Conservation (phyloP, 2,329 filamentous ascomycete species). For the Apiospora kogelbergensis region DNA sequence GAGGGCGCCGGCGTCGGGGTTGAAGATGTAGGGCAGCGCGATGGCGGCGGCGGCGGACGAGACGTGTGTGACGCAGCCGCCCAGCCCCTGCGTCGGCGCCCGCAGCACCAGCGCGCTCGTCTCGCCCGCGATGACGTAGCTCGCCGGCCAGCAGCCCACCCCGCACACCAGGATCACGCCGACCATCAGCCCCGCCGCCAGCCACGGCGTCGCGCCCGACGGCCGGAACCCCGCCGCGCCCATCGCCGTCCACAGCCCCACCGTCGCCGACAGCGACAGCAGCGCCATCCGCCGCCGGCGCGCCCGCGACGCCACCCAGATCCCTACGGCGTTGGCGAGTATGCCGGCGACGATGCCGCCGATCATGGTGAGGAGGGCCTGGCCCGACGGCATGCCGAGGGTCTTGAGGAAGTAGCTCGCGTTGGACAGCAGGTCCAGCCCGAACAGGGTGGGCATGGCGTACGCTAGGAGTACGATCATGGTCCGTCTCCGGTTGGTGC, state of each 20-base stretch:
- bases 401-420: slow-evolving; percentile 41
- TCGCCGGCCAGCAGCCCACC: slow-evolving; percentile 24
- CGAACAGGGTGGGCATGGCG: slow-evolving; percentile 44
- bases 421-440: slow-evolving; percentile 42
- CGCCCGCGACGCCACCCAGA: slow-evolving; percentile 43
- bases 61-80: slow-evolving; percentile 14
- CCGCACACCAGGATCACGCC: slow-evolving; percentile 36
- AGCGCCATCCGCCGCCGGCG: slow-evolving; percentile 41
- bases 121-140: slow-evolving; percentile 35
- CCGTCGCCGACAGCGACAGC: slow-evolving; percentile 30
- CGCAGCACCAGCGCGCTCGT: slow-evolving; percentile 35
- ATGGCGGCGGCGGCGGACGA: slow-evolving; percentile 37
- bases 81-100: slow-evolving; percentile 37
- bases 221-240: slow-evolving; percentile 47
- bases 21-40: slow-evolving; percentile 52
- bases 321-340: slow-evolving; percentile 40
- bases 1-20: slow-evolving; percentile 35
- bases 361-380: slow-evolving; percentile 43
- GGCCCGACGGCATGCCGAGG: slow-evolving; percentile 31
- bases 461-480: slow-evolving; percentile 42
- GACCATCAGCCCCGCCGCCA: slow-evolving; percentile 39
- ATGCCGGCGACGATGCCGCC: slow-evolving; percentile 46
- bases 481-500: slow-evolving; percentile 41
- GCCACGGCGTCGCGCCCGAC: slow-evolving; percentile 39
- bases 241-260: slow-evolving; percentile 42